A percentile compares a stretch with the other conserved stretches of the same genome.
Evolutionary conservation across 257 asterid species (phyloP).

Genomic region (Solanum ahanhuiri): DNA sequence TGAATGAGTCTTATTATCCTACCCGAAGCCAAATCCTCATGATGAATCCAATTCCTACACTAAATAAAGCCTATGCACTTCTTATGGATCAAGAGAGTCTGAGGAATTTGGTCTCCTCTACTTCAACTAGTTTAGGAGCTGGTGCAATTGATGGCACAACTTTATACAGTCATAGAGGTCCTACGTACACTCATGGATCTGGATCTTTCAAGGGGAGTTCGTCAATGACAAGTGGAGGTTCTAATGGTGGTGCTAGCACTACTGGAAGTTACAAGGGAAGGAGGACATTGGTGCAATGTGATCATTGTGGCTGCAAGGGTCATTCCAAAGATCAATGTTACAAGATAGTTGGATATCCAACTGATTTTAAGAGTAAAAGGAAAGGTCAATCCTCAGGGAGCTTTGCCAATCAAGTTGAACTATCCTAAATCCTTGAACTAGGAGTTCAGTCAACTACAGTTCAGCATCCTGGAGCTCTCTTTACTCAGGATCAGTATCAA

Average conservation of each 20-base stretch:
- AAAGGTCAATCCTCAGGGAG: background rate
- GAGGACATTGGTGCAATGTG: background rate
- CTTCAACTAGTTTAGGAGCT: background rate
- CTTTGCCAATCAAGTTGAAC: background rate
- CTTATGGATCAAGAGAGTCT: background rate
- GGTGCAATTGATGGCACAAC: background rate
- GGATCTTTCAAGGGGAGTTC: rapidly evolving
- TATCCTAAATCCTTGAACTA: background rate
- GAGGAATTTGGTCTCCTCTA: background rate
- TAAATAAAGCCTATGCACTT: background rate
- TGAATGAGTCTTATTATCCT: background rate
- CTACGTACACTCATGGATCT: background rate
- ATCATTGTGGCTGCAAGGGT: background rate
- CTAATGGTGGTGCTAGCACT: background rate
- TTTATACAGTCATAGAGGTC: background rate
- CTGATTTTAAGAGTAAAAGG: background rate
- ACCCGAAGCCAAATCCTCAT: background rate
- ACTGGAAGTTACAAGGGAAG: background rate
- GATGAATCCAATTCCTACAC: background rate
- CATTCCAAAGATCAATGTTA: background rate
- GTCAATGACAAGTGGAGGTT: background rate
- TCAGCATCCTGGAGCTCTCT: background rate
- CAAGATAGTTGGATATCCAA: no score
- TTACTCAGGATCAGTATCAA: background rate
- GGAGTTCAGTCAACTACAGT: background rate